phyloP scores from a whole-genome alignment of 2,329 filamentous ascomycete species.

The Beauveria sp. region DNA sequence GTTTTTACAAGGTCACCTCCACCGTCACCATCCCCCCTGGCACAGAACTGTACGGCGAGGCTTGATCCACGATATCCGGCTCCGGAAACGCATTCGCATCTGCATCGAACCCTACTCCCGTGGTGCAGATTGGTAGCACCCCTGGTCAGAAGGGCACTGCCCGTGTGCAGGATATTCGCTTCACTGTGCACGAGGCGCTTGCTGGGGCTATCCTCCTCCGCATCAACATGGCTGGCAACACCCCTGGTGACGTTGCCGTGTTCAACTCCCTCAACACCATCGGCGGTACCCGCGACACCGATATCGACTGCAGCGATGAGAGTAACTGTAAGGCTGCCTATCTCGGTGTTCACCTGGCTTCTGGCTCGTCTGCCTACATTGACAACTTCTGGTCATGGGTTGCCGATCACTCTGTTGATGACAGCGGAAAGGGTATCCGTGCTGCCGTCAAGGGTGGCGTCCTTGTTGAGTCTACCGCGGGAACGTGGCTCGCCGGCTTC shows the following conservation, averaged over 20 bases:
- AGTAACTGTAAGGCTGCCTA: constrained; percentile 39
- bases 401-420: constrained; percentile 40
- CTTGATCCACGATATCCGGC: constrained; percentile 7
- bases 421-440: constrained; percentile 37
- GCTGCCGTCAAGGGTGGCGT: constrained; percentile 43
- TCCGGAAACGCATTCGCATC: constrained; percentile 1
- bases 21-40: constrained; percentile 40
- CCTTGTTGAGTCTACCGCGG: constrained; percentile 37
- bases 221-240: constrained; percentile 40
- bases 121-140: constrained; percentile 12
- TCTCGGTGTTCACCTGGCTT: constrained; percentile 41
- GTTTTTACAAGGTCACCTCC: constrained; percentile 43
- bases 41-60: constrained; percentile 11
- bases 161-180: constrained; percentile 44
- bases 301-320: constrained; percentile 27
- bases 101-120: constrained; percentile 7
- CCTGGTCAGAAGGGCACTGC: constrained; percentile 40
- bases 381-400: constrained; percentile 46
- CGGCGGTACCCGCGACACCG: constrained; percentile 34
- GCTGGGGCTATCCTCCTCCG: constrained; percentile 34
- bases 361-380: constrained; percentile 39
- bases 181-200: constrained; percentile 41
- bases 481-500: constrained; percentile 40
- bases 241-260: constrained; percentile 42
- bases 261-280: constrained; percentile 40